Conservation (phyloP, 768 basidiomycete genomes). For the Harrya chromipes region DNA sequence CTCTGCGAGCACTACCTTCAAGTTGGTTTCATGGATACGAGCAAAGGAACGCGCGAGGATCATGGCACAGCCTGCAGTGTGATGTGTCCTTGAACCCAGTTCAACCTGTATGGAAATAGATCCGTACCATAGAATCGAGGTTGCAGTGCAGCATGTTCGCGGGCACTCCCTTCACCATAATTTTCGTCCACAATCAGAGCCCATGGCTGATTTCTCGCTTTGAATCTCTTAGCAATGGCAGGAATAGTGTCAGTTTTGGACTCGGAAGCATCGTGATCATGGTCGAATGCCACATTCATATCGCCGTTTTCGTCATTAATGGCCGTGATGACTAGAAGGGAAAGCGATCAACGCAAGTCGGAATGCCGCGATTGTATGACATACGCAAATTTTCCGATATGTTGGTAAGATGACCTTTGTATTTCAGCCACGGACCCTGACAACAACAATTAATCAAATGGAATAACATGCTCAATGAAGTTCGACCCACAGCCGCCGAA, state of each 20-base stretch:
- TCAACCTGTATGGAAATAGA: not conserved
- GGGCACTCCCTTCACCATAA: constrained; percentile 96
- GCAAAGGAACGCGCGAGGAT: constrained; percentile 94
- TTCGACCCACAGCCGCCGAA: constrained; percentile 77
- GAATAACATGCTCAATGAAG: not conserved
- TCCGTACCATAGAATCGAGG: constrained; percentile 84
- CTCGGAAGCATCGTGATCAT: constrained; percentile 45
- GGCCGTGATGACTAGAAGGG: constrained; percentile 78
- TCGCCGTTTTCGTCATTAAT: constrained; percentile 94
- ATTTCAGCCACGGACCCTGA: constrained; percentile 97
- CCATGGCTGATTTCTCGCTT: constrained; percentile 83
- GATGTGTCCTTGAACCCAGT: not conserved
- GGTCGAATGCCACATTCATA: constrained; percentile 89
- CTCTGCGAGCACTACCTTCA: constrained; percentile 58
- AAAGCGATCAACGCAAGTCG: constrained; percentile 1
- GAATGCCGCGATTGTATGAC: constrained; percentile 28
- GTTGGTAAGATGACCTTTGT: constrained; percentile 95
- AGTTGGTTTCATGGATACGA: constrained; percentile 96
- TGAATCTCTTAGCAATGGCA: constrained; percentile 84
- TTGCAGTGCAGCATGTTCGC: constrained; percentile 97
- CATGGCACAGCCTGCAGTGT: constrained; percentile 65
- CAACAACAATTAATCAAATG: constrained; percentile 4
- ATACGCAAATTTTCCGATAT: constrained; percentile 92
- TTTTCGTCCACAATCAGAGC: constrained; percentile 94
- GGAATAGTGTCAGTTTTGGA: constrained; percentile 79